Conservation (phyloP, 108 stramenopile genomes). For the Aurantiochytrium sp. region DNA sequence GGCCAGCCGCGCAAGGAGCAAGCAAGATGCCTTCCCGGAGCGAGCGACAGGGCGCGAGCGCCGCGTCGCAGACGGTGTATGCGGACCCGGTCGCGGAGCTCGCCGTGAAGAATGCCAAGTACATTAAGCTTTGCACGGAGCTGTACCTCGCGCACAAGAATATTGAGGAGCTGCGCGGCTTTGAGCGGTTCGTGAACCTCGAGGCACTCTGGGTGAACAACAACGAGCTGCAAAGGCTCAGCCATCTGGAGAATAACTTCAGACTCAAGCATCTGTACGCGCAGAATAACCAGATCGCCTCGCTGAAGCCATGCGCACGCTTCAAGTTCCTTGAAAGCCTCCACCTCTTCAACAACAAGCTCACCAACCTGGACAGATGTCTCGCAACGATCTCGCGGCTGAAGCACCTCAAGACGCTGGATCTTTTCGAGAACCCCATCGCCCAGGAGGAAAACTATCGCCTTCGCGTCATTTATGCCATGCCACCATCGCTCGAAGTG, state of each 20-base stretch:
- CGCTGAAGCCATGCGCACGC: not conserved
- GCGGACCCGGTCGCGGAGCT: not conserved
- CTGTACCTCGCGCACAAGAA: constrained; percentile 27
- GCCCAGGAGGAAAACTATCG: constrained; percentile 22
- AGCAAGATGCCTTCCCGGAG: not conserved
- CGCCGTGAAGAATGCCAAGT: constrained; percentile 22
- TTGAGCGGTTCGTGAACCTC: constrained; percentile 31
- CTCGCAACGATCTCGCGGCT: not conserved
- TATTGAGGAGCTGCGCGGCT: constrained; percentile 24
- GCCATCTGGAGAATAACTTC: not conserved
- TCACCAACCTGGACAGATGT: not conserved
- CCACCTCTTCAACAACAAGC: not conserved
- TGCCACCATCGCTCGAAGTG: not conserved
- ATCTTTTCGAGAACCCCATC: constrained; percentile 2
- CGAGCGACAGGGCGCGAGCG: not conserved
- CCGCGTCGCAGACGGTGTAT: not conserved
- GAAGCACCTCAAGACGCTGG: not conserved
- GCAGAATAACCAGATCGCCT: not conserved
- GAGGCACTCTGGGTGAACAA: constrained; percentile 30
- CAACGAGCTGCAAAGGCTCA: not conserved
- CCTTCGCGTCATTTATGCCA: constrained; percentile 1
- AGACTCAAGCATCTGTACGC: constrained; percentile 31
- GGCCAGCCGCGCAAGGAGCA: no score
- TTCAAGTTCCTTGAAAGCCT: constrained; percentile 16
- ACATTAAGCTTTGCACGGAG: constrained; percentile 31